Conservation (phyloP, 2,329 filamentous ascomycete species). For the Xylariaceae sp. region DNA sequence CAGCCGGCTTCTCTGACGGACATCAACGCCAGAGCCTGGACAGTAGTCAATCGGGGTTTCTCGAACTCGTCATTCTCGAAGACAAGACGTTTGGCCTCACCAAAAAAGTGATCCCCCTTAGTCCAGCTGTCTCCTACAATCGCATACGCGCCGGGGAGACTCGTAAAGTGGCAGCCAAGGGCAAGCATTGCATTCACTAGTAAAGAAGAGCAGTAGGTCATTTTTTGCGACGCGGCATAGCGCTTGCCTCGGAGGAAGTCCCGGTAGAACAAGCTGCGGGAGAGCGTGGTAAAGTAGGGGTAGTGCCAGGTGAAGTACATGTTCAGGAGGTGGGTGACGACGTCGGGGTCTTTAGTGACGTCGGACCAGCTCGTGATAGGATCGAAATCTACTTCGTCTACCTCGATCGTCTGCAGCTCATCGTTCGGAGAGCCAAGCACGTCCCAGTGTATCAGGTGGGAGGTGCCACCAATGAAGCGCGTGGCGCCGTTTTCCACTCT, state of each 20-base stretch:
- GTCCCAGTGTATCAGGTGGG: constrained; percentile 79
- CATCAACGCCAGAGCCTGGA: constrained; percentile 92
- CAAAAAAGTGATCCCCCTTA: constrained; percentile 93
- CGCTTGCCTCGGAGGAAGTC: constrained; percentile 73
- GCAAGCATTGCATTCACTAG: constrained; percentile 93
- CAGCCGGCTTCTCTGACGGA: constrained; percentile 94
- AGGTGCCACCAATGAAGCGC: constrained; percentile 89
- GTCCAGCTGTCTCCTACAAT: constrained; percentile 71
- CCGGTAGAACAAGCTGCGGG: constrained; percentile 77
- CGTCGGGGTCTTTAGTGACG: constrained; percentile 71
- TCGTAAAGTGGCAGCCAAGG: constrained; percentile 88
- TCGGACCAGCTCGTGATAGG: constrained; percentile 81
- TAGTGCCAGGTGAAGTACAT: constrained; percentile 99
- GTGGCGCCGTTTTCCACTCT: constrained; percentile 81
- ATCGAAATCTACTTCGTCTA: constrained; percentile 53
- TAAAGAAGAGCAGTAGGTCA: constrained; percentile 78
- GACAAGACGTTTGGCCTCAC: constrained; percentile 83
- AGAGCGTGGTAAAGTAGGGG: constrained; percentile 87
- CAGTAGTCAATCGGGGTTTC: constrained; percentile 78
- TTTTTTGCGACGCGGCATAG: constrained; percentile 45
- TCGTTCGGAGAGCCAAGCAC: constrained; percentile 39
- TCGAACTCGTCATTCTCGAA: constrained; percentile 91
- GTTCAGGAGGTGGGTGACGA: constrained; percentile 82
- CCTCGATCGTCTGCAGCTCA: constrained; percentile 42
- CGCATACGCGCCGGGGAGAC: constrained; percentile 64